Evolutionary conservation across 495 filamentous ascomycete genomes (phyloP), one percentile per base, ranked within the genome.

Genomic region (Lepraria neglecta): DNA sequence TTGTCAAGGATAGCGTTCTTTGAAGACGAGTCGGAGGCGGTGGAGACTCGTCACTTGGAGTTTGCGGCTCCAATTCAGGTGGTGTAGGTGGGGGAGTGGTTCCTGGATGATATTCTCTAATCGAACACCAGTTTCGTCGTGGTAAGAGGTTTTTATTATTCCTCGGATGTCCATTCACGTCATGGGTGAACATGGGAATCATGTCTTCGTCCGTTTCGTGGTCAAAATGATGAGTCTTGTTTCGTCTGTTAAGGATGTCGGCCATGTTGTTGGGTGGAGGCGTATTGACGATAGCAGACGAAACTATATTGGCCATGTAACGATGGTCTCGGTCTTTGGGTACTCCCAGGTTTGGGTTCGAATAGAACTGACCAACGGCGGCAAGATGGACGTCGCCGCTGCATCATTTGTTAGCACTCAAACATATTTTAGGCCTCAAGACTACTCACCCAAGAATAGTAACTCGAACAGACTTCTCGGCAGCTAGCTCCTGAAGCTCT

Each of bases 141-240:
- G 92, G 91, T 14, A 98, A 79, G n/a, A 98, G 76, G 59, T 84
- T 82, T 66, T 90, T 92, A 73, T 98, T 98, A 69, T 95, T 96
- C 63, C 94, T 83, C 12, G 83, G 77, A 69, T 91, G 92, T 48
- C 88, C 89, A 67, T 96, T 91, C 3, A 96, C 90, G 68, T 95
- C 94, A 54, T 88, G 84, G 0, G 77, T 79, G 72, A 98, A 98
- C 57, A 97, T 84, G 2, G 94, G 90, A 56, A 96, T 90, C 87
- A 97, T 92, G 68, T 91, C 85, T 73, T 98, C 94, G 60, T 97
- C 91, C 0, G 94, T 67, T 15, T 67, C 80, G 56, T 75, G 72
- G 71, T 92, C 86, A 28, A 92, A 80, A 69, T 97, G 92, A 69
- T 98, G 94, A 15, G 96, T 78, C 66, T 90, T 95, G 74, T 97